phyloP scores from a whole-genome alignment of 352 stramenopile species.

The Thraustotheca clavata region DNA sequence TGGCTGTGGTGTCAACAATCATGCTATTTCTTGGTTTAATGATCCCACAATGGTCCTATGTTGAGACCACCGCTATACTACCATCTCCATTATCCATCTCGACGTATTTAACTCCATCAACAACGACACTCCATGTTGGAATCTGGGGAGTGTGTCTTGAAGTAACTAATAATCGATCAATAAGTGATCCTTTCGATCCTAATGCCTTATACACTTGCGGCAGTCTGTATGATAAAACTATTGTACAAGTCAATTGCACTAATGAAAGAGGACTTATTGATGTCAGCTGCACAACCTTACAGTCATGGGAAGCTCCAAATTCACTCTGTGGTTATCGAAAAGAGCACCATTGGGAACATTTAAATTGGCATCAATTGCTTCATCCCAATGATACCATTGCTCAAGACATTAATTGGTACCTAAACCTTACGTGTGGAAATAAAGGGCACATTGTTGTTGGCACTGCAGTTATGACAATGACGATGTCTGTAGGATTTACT shows the following conservation, averaged over 20 bases:
- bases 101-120: neutral
- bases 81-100: neutral
- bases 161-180: neutral
- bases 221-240: neutral
- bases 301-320: neutral
- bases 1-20: neutral
- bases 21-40: neutral
- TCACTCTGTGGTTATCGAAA: constrained; percentile 7
- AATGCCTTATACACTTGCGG: constrained; percentile 17
- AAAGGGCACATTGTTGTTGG: neutral
- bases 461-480: neutral
- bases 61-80: neutral
- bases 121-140: constrained; percentile 4
- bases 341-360: neutral
- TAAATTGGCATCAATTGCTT: constrained; percentile 2
- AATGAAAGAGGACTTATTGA: neutral
- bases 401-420: neutral
- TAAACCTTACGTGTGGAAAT: neutral
- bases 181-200: neutral
- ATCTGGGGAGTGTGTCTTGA: neutral
- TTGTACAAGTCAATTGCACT: constrained; percentile 16
- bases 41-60: constrained; percentile 5
- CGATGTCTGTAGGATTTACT: neutral
- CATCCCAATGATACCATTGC: neutral
- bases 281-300: neutral